Conservation (phyloP, 176 grass and related monocot genomes). For the Triticum dicoccoides region DNA sequence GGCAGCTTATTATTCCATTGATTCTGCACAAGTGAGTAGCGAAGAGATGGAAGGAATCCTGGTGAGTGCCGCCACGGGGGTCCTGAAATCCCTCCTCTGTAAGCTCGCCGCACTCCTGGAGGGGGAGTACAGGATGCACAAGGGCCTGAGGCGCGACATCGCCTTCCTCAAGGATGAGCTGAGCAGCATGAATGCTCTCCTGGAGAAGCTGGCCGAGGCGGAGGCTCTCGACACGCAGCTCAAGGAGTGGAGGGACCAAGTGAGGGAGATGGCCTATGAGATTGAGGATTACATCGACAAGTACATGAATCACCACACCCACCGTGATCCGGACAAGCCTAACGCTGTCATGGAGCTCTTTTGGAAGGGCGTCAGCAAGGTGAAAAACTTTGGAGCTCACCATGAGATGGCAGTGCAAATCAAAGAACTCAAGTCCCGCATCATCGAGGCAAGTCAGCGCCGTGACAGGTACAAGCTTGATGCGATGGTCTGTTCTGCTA, state of each 20-base stretch:
- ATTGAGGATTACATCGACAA: conserved; percentile 21
- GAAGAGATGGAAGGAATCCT: too few relatives aligned
- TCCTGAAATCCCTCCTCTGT: too few relatives aligned
- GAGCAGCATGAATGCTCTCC: conserved; percentile 12
- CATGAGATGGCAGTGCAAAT: conserved; percentile 17
- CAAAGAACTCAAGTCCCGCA: conserved; percentile 19
- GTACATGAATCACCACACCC: neutral
- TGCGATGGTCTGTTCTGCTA: neutral
- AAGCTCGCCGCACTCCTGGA: too few relatives aligned
- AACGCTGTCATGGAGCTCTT: neutral
- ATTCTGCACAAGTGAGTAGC: too few relatives aligned
- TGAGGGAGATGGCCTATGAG: conserved; percentile 39
- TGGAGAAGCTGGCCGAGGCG: neutral
- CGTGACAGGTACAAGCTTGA: conserved; percentile 33
- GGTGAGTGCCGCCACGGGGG: too few relatives aligned
- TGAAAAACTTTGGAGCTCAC: neutral
- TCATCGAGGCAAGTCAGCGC: conserved; percentile 1
- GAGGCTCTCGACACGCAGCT: conserved; percentile 12
- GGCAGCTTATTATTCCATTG: too few relatives aligned
- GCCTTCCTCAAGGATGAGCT: too few relatives aligned
- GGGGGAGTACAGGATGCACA: too few relatives aligned
- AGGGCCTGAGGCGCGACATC: too few relatives aligned
- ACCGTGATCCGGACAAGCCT: neutral
- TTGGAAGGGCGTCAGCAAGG: neutral
- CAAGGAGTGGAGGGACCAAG: conserved; percentile 34